Percentiles rank a stretch among this genome's conserved stretches.
These are phyloP conservation scores for Sugiyamaella neomexicana DNA, from an alignment of 1,139 yeast genomes.

Conservation along the genomic window DNA sequence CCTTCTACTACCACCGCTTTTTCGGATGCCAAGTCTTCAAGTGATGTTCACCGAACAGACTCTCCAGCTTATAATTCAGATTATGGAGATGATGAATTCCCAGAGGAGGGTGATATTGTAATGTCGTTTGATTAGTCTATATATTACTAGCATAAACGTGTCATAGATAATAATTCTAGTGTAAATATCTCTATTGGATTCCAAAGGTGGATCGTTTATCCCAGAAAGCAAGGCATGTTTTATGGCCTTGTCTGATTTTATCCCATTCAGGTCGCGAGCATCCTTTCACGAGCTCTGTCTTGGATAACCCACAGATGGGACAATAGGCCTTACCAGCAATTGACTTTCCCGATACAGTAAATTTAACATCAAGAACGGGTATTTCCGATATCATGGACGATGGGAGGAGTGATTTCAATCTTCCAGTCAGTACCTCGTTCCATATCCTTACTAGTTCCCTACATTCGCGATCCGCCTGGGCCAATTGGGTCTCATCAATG, in stretches of 20 bases:
- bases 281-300: conserved; percentile 28
- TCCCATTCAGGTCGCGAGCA: conserved; percentile 25
- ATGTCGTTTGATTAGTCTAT: conserved; percentile 24
- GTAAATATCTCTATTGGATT: conserved; percentile 8
- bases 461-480: conserved; percentile 28
- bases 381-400: conserved; percentile 14
- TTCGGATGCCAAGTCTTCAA: background rate
- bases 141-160: background rate
- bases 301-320: conserved; percentile 30
- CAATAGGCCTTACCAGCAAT: conserved; percentile 21
- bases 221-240: conserved; percentile 28
- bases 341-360: conserved; percentile 14
- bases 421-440: conserved; percentile 23
- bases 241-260: conserved; percentile 23
- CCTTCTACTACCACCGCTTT: background rate
- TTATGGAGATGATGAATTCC: conserved; percentile 10
- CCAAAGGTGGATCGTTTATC: conserved; percentile 23
- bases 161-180: background rate
- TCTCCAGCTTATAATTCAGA: background rate
- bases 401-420: conserved; percentile 25
- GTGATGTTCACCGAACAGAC: background rate
- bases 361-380: conserved; percentile 22
- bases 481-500: conserved; percentile 17
- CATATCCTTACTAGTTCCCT: conserved; percentile 28
- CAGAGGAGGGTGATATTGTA: conserved; percentile 22